Conservation (phyloP, 2,329 filamentous ascomycete genomes). For the Colletotrichum tropicale region DNA sequence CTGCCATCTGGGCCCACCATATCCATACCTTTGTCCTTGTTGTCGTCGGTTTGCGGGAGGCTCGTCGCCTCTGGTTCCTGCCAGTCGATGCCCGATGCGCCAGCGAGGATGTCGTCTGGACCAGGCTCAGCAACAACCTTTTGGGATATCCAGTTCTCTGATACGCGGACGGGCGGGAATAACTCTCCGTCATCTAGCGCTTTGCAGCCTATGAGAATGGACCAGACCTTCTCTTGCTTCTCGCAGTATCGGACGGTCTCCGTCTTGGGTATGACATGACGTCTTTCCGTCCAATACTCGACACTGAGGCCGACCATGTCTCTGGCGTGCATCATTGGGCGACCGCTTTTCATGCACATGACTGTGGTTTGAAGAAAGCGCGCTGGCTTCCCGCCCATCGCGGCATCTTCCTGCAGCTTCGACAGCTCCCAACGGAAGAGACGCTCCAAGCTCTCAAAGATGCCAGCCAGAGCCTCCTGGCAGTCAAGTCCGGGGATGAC, state of each 20-base stretch:
- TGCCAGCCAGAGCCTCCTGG: constrained; percentile 76
- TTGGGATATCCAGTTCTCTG: constrained; percentile 75
- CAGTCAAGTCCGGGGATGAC: constrained; percentile 72
- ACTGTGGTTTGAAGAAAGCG: constrained; percentile 59
- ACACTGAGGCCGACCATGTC: constrained; percentile 71
- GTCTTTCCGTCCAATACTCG: constrained; percentile 77
- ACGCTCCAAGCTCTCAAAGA: constrained; percentile 72
- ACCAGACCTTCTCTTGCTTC: constrained; percentile 62
- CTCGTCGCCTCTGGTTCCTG: constrained; percentile 72
- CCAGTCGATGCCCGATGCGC: constrained; percentile 64
- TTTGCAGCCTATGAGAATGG: constrained; percentile 70
- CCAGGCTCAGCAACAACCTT: constrained; percentile 58
- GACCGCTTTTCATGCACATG: constrained; percentile 73
- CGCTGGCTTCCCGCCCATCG: constrained; percentile 48
- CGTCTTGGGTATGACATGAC: constrained; percentile 46
- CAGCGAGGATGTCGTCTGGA: constrained; percentile 43
- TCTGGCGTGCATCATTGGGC: constrained; percentile 72
- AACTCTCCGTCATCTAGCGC: constrained; percentile 44
- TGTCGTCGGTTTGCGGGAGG: constrained; percentile 50
- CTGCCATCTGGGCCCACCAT: constrained; percentile 51
- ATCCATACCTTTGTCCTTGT: constrained; percentile 56
- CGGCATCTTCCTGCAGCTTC: constrained; percentile 55
- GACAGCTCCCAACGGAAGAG: constrained; percentile 75
- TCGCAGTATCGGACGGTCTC: constrained; percentile 41
- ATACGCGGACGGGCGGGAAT: constrained; percentile 70